Conservation (phyloP, 768 basidiomycete genomes). For the Boletus rubroflammeus region DNA sequence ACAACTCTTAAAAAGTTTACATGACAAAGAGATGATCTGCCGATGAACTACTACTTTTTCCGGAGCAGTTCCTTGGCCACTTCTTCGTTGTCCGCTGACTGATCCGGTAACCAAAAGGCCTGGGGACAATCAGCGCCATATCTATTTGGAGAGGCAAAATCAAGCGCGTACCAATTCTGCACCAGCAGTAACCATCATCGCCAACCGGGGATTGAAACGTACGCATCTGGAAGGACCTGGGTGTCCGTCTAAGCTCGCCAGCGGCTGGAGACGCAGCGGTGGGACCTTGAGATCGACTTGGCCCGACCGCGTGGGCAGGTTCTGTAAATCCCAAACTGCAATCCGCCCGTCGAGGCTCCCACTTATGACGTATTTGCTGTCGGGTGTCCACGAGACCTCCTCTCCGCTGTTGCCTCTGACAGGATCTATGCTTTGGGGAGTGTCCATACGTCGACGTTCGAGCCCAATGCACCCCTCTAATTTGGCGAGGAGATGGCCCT, state of each 20-base stretch:
- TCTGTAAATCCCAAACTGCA: conserved; percentile 82
- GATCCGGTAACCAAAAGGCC: conserved; percentile 70
- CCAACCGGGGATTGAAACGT: conserved; percentile 82
- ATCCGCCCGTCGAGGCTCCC: conserved; percentile 85
- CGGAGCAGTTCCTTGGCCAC: conserved; percentile 66
- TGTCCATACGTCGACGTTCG: conserved; percentile 56
- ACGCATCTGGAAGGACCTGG: conserved; percentile 83
- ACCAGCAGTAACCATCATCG: conserved; percentile 86
- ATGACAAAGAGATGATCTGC: neutral
- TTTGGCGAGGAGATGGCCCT: conserved; percentile 78
- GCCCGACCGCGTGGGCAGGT: conserved; percentile 49
- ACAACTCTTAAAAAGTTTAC: neutral
- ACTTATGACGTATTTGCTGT: conserved; percentile 84
- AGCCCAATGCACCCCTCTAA: conserved; percentile 82
- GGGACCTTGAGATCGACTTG: conserved; percentile 52
- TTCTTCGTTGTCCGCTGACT: conserved; percentile 64
- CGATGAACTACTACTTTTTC: conserved; percentile 35
- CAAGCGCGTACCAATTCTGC: conserved; percentile 66
- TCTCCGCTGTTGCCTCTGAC: conserved; percentile 83
- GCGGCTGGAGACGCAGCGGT: conserved; percentile 49
- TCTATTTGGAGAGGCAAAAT: neutral
- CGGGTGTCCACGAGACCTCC: conserved; percentile 92
- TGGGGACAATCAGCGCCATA: conserved; percentile 27
- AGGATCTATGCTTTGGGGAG: conserved; percentile 59
- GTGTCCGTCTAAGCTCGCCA: conserved; percentile 67